Percentiles rank a stretch among this genome's conserved stretches.
Evolutionary conservation across 345 rosid species (phyloP).

Genomic region (Melaleuca quinquenervia): DNA sequence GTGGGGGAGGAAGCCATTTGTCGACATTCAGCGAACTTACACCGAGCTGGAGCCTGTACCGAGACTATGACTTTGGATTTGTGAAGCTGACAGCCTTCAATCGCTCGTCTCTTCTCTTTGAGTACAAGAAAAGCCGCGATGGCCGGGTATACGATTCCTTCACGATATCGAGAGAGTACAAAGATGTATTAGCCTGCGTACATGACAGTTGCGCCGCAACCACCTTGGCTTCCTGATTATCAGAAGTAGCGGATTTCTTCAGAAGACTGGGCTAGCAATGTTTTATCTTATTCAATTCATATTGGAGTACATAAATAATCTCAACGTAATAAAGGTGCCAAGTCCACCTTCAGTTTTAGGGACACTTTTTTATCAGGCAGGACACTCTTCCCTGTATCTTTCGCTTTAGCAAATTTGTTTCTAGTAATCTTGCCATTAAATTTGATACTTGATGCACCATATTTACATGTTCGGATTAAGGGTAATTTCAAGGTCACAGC

Average conservation of each 20-base stretch:
- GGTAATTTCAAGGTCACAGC: background rate
- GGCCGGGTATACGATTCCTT: conserved; percentile 75
- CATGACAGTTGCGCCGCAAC: conserved; percentile 63
- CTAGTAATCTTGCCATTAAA: background rate
- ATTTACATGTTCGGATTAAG: background rate
- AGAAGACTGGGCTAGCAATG: background rate
- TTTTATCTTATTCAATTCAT: background rate
- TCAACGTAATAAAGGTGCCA: background rate
- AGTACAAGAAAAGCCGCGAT: conserved; percentile 78
- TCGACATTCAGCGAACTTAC: conserved; percentile 33
- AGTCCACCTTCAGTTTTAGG: background rate
- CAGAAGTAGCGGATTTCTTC: background rate
- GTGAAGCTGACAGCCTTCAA: conserved; percentile 72
- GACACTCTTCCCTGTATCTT: background rate
- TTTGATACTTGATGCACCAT: background rate
- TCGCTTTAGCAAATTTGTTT: background rate
- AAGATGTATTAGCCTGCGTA: conserved; percentile 68
- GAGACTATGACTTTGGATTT: conserved; percentile 71
- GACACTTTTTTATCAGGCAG: background rate
- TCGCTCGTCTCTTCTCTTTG: conserved; percentile 67
- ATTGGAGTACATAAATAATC: background rate
- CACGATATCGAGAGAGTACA: conserved; percentile 77
- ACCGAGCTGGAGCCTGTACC: conserved; percentile 65
- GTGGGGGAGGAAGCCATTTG: conserved; percentile 77
- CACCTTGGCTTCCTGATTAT: conserved; percentile 38